A percentile compares a stretch with the other conserved stretches of the same genome.
phyloP scores from a whole-genome alignment of 768 basidiomycete genomes.

The Macrolepiota albuminosa region DNA sequence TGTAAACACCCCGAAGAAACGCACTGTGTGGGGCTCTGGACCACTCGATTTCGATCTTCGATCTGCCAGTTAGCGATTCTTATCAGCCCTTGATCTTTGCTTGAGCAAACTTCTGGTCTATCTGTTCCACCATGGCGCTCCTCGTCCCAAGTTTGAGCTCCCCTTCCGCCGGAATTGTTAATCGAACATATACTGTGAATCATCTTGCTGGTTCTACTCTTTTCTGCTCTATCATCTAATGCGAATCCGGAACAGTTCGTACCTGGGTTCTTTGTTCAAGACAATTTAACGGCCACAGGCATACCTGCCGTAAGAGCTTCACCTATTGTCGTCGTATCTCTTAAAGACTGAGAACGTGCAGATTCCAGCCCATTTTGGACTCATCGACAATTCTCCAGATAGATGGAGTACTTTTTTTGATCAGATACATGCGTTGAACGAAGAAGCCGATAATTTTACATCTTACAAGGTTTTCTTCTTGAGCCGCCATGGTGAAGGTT shows the following conservation, averaged over 20 bases:
- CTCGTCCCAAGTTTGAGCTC: neutral
- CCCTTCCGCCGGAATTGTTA: neutral
- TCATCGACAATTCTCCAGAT: slow-evolving; percentile 42
- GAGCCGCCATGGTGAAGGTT: slow-evolving; percentile 69
- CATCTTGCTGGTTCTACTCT: neutral
- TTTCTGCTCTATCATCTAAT: neutral
- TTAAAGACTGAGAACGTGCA: slow-evolving; percentile 17
- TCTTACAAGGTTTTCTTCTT: slow-evolving; percentile 64
- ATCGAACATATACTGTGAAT: neutral
- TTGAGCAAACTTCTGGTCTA: neutral
- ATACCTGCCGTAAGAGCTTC: slow-evolving; percentile 26
- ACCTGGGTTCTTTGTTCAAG: slow-evolving; percentile 39
- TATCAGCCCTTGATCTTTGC: neutral
- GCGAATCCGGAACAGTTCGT: neutral
- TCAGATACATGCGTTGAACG: slow-evolving; percentile 44
- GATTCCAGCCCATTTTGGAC: slow-evolving; percentile 56
- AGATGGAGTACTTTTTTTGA: slow-evolving; percentile 45
- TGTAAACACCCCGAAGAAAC: too few relatives aligned
- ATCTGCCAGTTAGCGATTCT: neutral
- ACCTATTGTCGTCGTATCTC: neutral
- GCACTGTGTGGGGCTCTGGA: too few relatives aligned
- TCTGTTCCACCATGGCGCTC: neutral
- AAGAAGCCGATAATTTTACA: slow-evolving; percentile 27
- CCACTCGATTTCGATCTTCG: neutral
- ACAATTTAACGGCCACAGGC: slow-evolving; percentile 23